Evolutionary conservation across 441 rosid genomes (phyloP), one percentile per base, ranked within the genome.

Genomic region (Populus tomentosa): DNA sequence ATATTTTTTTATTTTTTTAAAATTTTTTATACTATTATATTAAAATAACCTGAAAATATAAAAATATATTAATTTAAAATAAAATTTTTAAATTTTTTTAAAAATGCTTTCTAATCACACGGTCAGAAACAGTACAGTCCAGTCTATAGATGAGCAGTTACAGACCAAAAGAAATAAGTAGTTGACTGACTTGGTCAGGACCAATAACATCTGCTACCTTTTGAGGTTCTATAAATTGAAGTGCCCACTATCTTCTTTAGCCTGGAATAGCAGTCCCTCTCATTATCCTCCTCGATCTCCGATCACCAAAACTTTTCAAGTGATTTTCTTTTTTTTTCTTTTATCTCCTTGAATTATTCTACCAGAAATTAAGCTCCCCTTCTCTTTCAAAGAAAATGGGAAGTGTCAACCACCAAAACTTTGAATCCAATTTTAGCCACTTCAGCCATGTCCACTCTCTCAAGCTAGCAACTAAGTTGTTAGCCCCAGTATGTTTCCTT

Each of bases 401-500:
- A 40, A 10, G 77, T 40, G 18, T 30, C 18, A 76, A 62, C 14
- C 71, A 67, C 46, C 78, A 66, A n/a, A 26, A 50, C 1, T 9
- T 36, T 26, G 70, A 36, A 32, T 9, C 67, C n/a, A 64, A 26
- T 10, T 28, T 62, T 14, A 26, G 10, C 46, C 73, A 61, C 75
- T 32, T 64, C 28, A n/a, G 46, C 40, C 56, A 72, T 13, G 14
- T 8, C 30, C 38, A n/a, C 5, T 32, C 26, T 7, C 26, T 65
- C 13, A 82, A 74, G 80, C 69, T 70, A n/a, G 77, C 79, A 33
- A 53, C 77, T 35, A 88, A 75, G 77, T 75, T 80, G 32, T 10
- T 88, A 56, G 75, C 84, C 63, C 75, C 86, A 0, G 76, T 84
- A 50, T 82, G 91, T 5, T 56, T 88, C 76, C 77, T 85, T 67